Evolutionary conservation across 345 rosid species (phyloP).

Genomic region (Euphorbia lathyris): DNA sequence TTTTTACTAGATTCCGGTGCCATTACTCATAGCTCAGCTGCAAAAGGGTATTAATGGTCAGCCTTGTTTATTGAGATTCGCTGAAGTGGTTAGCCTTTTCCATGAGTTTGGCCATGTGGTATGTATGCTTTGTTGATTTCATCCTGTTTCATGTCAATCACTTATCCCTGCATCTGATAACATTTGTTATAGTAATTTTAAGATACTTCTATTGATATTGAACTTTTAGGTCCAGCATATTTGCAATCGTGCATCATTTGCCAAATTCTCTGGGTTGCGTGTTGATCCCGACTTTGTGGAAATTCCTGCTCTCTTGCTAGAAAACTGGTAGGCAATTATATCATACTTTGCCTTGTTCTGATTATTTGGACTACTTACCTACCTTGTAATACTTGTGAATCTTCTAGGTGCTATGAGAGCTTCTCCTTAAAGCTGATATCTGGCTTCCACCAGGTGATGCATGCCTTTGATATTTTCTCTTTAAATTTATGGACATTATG

Average conservation of each 20-base stretch:
- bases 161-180: not conserved
- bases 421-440: constrained; percentile 83
- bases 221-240: constrained; percentile 73
- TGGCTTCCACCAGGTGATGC: constrained; percentile 85
- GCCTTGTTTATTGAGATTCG: constrained; percentile 64
- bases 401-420: constrained; percentile 86
- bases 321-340: constrained; percentile 55
- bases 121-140: constrained; percentile 49
- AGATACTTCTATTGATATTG: constrained; percentile 14
- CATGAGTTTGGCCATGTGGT: constrained; percentile 99
- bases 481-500: not conserved
- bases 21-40: constrained; percentile 67
- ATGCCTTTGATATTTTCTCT: constrained; percentile 11
- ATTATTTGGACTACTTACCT: constrained; percentile 2
- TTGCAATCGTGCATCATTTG: constrained; percentile 87
- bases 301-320: constrained; percentile 79
- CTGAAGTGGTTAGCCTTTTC: constrained; percentile 85
- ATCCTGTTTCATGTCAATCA: constrained; percentile 12
- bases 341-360: constrained; percentile 12
- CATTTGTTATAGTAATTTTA: not conserved
- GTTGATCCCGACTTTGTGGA: constrained; percentile 91
- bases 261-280: constrained; percentile 81
- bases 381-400: constrained; percentile 21
- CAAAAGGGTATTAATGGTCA: constrained; percentile 44
- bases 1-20: constrained; percentile 63